Evolutionary conservation across 1,139 yeast species (phyloP), one percentile per base, ranked within the genome.

Genomic region (Pneumocystis oryctolagi): DNA sequence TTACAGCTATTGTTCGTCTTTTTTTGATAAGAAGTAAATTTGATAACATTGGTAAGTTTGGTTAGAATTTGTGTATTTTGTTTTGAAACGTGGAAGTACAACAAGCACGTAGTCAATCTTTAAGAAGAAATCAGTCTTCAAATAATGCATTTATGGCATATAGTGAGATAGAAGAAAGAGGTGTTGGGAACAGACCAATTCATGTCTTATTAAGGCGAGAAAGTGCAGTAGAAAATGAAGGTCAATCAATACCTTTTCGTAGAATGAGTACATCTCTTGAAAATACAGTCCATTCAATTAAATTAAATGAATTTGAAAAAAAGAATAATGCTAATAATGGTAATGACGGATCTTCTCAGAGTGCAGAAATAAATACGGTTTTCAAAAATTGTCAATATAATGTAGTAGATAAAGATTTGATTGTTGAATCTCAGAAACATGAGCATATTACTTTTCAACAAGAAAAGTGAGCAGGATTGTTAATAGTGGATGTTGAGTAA

Each of bases 11-110:
- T 68, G 77, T 90, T n/a, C 79, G 97, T 62, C 76, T 92, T 60
- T 88, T 87, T 72, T 87, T 95, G 87, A 92, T 88, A 73, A 96
- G 90, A 71, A 80, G 89, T 67, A 82, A 86, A 69, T 89, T 94
- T 73, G 92, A 88, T 71, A 82, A 85, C 68, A 90, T 94, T 70
- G 85, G 85, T 68, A 82, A 79, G 16, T 9, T 8, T 1, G 6
- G 3, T 47, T 16, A 3, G 16, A 9, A 8, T 47, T 47, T 47
- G 6, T 47, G 4, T 47, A 14, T 47, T 25, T 47, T 6, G 12
- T 12, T 25, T 20, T 47, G 12, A 47, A 25, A 18, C 80, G 97
- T 69, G 78, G 95, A 64, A 81, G 87, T 0, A 87, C 87, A 42
- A 88, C 95, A 39, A 59, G 63, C 31, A 42, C 61, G 40, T 60